Base-by-base conservation (phyloP, 2,329 filamentous ascomycete genomes). In the Microcyclosporella mali region DNA sequence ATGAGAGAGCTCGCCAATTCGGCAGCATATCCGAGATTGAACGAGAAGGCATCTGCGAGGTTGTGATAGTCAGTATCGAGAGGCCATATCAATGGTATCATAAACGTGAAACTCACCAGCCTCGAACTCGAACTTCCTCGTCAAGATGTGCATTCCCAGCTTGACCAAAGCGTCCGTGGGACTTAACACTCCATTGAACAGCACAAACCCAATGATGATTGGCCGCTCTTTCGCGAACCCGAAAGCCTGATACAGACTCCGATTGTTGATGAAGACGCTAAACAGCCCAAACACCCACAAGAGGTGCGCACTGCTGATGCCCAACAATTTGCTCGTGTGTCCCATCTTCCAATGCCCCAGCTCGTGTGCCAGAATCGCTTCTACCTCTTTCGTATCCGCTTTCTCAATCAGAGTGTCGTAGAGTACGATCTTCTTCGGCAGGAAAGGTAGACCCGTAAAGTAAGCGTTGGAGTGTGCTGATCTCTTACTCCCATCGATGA, bases 391-490 rank as follows among this genome's bases (percentile, higher is more conserved):
- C 3, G 85, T 82, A 50, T 89, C 81, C 65, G 85, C 92, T 78
- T 97, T 95, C 69, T 95, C 90, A 50, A 98, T 88, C 51, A 98
- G 71, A 4, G 94, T 98, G 64, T 98, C 92, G 65, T 95, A 98
- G 62, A 98, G 94, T 60, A 98, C 92, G 72, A 98, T 98, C 73
- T 97, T 94, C 74, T 97, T 94, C 78, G 97, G 97, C 78, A 95
- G 95, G 89, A 90, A 98, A 32, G 92, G 92, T 43, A 98, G 78
- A 47, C 92, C 92, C 58, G 94, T 95, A 72, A 98, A 98, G 69
- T 94, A 94, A 15, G 87, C 86, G 61, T 94, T 94, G 70, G 84
- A 88, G 70, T 94, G 87, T 17, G 85, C 84, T 62, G 83, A 88
- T 56, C 87, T 78, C 73, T 90, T 90, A 71, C 84, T 89, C 37